Conservation (phyloP, 2,329 filamentous ascomycete species). For the Hymenotorrendiella dingleyae region DNA sequence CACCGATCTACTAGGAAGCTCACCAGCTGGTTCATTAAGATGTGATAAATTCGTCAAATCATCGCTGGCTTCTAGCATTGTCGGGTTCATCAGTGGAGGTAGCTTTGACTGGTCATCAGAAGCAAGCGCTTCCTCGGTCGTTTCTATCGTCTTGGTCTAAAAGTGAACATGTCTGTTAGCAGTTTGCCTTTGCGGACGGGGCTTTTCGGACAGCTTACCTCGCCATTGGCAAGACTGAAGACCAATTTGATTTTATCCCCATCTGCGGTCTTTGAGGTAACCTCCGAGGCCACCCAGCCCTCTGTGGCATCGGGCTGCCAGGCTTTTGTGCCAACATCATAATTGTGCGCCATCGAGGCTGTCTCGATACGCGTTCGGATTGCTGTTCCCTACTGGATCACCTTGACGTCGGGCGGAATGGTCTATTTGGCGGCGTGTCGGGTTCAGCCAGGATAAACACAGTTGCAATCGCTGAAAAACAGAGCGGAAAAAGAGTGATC, state of each 20-base stretch:
- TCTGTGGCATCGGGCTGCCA: constrained; percentile 97
- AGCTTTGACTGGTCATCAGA: constrained; percentile 71
- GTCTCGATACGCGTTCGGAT: constrained; percentile 15
- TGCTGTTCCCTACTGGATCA: constrained; percentile 9
- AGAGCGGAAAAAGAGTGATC: not conserved
- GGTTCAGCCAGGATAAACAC: constrained; percentile 24
- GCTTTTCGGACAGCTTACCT: constrained; percentile 50
- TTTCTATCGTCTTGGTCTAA: constrained; percentile 73
- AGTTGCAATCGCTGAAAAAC: not conserved
- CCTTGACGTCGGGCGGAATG: constrained; percentile 17
- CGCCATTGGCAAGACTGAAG: constrained; percentile 87
- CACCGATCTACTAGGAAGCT: no score
- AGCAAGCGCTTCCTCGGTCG: constrained; percentile 69
- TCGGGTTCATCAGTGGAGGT: constrained; percentile 94
- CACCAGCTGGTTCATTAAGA: constrained; percentile 96
- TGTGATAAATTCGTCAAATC: constrained; percentile 96
- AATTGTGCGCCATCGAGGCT: constrained; percentile 75
- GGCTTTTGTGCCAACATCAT: constrained; percentile 93
- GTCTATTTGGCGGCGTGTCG: constrained; percentile 16
- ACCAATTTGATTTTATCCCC: constrained; percentile 83
- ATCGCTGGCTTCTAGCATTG: constrained; percentile 97
- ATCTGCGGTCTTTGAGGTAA: constrained; percentile 75
- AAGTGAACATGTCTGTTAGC: constrained; percentile 18
- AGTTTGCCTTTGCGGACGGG: constrained; percentile 13
- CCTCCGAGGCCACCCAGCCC: constrained; percentile 96